Conservation (phyloP, 305 asterid genomes). For the Andrographis paniculata region DNA sequence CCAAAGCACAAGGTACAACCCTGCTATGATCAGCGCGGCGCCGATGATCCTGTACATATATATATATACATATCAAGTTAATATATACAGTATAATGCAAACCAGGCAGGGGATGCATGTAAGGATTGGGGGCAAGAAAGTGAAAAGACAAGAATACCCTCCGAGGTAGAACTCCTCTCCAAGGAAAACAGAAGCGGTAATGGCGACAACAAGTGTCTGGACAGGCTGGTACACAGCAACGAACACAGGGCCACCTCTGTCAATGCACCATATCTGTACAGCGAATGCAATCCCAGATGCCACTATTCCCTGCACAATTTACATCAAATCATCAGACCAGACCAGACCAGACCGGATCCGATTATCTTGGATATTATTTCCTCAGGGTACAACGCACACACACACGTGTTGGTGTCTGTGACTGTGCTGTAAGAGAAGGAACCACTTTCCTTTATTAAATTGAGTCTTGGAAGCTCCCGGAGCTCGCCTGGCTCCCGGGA, state of each 20-base stretch:
- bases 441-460: no score
- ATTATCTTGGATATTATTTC: no score
- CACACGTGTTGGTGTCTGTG: slow-evolving; percentile 1
- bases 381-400: slow-evolving; percentile 1
- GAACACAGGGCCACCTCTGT: slow-evolving; percentile 96
- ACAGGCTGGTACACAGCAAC: slow-evolving; percentile 99
- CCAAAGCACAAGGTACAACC: slow-evolving; percentile 85
- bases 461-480: no score
- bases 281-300: slow-evolving; percentile 99
- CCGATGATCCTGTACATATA: slow-evolving; percentile 73
- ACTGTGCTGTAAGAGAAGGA: no score
- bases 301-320: slow-evolving; percentile 69
- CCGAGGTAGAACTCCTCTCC: slow-evolving; percentile 92
- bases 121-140: neutral
- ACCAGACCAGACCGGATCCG: no score
- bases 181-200: slow-evolving; percentile 64
- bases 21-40: slow-evolving; percentile 75
- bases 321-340: neutral
- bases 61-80: no score
- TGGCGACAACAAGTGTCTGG: slow-evolving; percentile 97
- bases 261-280: slow-evolving; percentile 99
- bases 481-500: no score
- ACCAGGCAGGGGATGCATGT: neutral
- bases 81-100: no score
- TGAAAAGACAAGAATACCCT: slow-evolving; percentile 44